These are phyloP conservation scores for Ceratocystis eucalypticola DNA, from an alignment of 2,329 filamentous ascomycete genomes.

Conservation along the genomic window DNA sequence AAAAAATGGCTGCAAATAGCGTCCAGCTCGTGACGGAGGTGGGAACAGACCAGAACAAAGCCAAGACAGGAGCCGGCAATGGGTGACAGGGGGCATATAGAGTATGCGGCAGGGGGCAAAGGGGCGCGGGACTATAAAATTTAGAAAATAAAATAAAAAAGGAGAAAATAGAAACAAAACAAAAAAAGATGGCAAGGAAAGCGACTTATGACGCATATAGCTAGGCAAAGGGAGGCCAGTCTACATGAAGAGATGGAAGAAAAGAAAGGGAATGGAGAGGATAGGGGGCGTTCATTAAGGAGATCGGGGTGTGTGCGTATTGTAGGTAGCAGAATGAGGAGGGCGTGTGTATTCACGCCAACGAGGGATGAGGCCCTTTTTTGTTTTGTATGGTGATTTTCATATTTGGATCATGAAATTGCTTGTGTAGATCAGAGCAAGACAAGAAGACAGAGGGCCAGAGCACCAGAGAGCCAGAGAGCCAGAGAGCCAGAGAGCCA, in stretches of 20 bases:
- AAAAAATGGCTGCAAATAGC: background rate
- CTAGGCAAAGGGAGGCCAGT: background rate
- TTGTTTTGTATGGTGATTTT: too few relatives aligned
- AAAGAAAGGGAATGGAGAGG: background rate
- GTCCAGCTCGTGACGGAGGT: background rate
- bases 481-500: too few relatives aligned
- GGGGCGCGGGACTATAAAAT: background rate
- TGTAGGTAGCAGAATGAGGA: too few relatives aligned
- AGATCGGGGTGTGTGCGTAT: too few relatives aligned
- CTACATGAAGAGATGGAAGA: background rate
- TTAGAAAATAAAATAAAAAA: background rate
- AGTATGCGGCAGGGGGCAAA: background rate
- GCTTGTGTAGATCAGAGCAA: too few relatives aligned
- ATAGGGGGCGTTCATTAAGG: too few relatives aligned
- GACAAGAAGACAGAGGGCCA: too few relatives aligned
- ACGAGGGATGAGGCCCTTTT: too few relatives aligned
- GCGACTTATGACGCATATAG: background rate
- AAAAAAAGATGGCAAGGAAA: background rate
- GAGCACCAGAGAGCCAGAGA: too few relatives aligned
- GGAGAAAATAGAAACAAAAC: conserved; percentile 5
- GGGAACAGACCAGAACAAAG: background rate
- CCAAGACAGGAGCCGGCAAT: too few relatives aligned
- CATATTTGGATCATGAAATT: too few relatives aligned
- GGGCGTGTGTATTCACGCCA: too few relatives aligned
- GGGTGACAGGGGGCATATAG: background rate